Base-by-base conservation (phyloP, 257 asterid species). In the Solanum clarkiae region DNA sequence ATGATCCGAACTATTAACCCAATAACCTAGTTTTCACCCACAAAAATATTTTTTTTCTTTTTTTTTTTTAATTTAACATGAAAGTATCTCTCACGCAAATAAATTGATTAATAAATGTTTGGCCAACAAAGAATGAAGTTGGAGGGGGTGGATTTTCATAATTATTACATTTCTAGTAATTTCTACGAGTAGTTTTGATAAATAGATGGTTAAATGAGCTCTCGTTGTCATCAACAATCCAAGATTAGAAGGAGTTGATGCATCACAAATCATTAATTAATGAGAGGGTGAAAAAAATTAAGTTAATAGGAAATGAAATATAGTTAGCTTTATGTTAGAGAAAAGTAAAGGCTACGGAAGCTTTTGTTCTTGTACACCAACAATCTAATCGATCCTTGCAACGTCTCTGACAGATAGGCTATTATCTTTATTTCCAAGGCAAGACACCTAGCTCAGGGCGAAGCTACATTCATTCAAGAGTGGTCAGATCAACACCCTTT, bases 291-390 rank as follows among this genome's bases (percentile, higher is more conserved):
- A 70, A 87, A 72, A 32, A 29, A 11, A 72, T 16, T 77, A 77
- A 70, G 79, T 62, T 11, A 10, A 62, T 15, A 77, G n/a, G 45
- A 26, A 40, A 32, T 18, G 84, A 77, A 40, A 88, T 80, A 87
- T 87, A 40, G 89, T 84, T 92, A 89, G 92, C 95, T 93, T 93
- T 89, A 79, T 91, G 88, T 87, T 92, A 88, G 80, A 88, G 93
- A 90, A 86, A 93, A 93, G 94, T 93, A 92, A 88, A 88, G 87
- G 79, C 88, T 87, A 93, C 88, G 94, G 56, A 87, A 90, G 47
- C 86, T 17, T 83, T 88, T 62, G 44, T 22, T 82, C 20, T 26
- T 77, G 13, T 77, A 77, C 24, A 51, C 82, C 82, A 77, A 51
- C 10, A 77, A 51, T 26, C n/a, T 6, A 77, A 51, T 77, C 57